Percentiles rank a stretch among this genome's conserved stretches.
These are phyloP conservation scores for Acanthochlamys bracteata DNA, from an alignment of 106 monocot genomes.

Conservation along the genomic window DNA sequence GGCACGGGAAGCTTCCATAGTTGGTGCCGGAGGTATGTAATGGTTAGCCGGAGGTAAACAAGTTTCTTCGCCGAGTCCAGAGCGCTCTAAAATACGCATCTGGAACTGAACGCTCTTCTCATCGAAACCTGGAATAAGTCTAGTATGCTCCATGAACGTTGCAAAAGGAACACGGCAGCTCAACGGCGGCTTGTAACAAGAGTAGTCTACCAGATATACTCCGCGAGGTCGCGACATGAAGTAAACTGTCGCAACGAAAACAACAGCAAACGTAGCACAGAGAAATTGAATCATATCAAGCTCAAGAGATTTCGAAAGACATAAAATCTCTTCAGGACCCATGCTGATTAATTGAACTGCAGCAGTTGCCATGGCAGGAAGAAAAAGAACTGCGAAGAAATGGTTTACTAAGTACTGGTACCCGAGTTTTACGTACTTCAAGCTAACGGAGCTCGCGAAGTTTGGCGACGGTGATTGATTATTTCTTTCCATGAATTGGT, in stretches of 20 bases:
- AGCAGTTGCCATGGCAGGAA: conserved; percentile 5
- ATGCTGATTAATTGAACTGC: background rate
- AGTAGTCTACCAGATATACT: conserved; percentile 22
- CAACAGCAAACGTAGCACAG: background rate
- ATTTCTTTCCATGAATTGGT: background rate
- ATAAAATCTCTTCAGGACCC: conserved; percentile 6
- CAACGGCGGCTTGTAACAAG: conserved; percentile 18
- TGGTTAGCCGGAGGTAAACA: conserved; percentile 20
- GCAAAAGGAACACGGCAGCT: conserved; percentile 19
- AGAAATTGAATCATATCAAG: conserved; percentile 4
- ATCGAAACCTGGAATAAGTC: conserved; percentile 6
- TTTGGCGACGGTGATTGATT: background rate
- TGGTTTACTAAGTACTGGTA: conserved; percentile 26
- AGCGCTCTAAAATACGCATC: conserved; percentile 22
- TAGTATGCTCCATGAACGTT: conserved; percentile 16
- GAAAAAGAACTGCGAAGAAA: conserved; percentile 14
- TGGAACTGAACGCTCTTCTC: conserved; percentile 22
- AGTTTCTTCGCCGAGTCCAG: conserved; percentile 25
- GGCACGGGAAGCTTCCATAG: conserved; percentile 13
- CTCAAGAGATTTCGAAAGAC: background rate
- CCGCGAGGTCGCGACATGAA: conserved; percentile 12
- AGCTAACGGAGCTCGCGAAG: conserved; percentile 12
- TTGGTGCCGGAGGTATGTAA: conserved; percentile 10
- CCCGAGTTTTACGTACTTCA: conserved; percentile 27
- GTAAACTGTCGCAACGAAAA: conserved; percentile 3